Evolutionary conservation across 306 rosid species (phyloP), one percentile per base, ranked within the genome.

Genomic region (Vicia villosa): DNA sequence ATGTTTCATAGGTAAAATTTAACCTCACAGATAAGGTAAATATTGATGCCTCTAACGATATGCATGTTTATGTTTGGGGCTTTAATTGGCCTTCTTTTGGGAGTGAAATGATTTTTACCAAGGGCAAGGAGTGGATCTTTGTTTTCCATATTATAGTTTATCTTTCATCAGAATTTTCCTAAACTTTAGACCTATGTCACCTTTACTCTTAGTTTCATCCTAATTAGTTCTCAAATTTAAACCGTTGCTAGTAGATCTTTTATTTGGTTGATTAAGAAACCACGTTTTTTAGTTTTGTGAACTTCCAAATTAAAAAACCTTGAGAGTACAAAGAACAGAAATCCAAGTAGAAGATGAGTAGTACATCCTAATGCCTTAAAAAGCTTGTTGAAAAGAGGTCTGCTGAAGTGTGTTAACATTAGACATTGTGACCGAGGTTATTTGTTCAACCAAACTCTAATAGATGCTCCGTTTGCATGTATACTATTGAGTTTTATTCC

Each of bases 71-170:
- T 57, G 40, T 20, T 19, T 32, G 28, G 38, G 32, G 17, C 55
- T 57, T 28, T 63, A 56, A 22, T 46, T 49, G 57, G 41, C 61
- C 66, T 75, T 42, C 28, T 45, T 56, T 66, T 50, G 12, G 17
- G 54, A 13, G 42, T 62, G 37, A 28, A 69, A 28, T 57, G 34
- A 24, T 47, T 45, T 2, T 16, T 42, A 40, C 15, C 10, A 24
- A 32, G 26, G 9, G 13, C 22, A 16, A 49, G 69, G 57, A 41
- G 30, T 22, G 56, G 34, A 58, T 57, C 62, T 20, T 24, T 61
- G 3, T 12, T 54, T 63, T 63, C 43, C 38, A 15, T 15, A 34
- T 28, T 28, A 20, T 71, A 32, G 37, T 20, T 24, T 22, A 36
- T 63, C 64, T 51, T 16, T 26, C 54, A 42, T 26, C 40, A 22